phyloP scores from a whole-genome alignment of 2,329 filamentous ascomycete species.

The Sphaerulina populicola region DNA sequence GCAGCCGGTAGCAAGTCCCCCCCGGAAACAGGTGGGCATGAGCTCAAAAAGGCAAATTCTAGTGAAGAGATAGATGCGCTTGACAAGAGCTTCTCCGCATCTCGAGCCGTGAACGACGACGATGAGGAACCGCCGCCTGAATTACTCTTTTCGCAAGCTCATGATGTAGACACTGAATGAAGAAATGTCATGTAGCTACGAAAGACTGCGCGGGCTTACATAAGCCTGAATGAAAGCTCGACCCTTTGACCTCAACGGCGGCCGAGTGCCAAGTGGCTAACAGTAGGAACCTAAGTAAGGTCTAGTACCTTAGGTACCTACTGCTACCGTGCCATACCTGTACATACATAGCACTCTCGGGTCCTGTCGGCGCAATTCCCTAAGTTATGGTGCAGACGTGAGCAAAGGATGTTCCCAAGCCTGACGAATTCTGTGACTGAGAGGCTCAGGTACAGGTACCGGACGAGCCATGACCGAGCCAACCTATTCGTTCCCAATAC shows the following conservation, averaged over 20 bases:
- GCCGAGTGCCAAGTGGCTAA: no score
- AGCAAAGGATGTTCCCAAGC: background rate
- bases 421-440: background rate
- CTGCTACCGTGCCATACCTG: no score
- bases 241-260: no score
- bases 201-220: no score
- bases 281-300: no score
- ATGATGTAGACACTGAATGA: conserved; percentile 24
- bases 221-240: no score
- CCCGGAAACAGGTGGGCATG: conserved; percentile 6
- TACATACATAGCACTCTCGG: no score
- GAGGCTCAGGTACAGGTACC: background rate
- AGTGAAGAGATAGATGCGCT: conserved; percentile 27
- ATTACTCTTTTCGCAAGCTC: conserved; percentile 42
- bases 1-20: conserved; percentile 3
- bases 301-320: no score
- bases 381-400: background rate
- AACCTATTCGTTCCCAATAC: conserved; percentile 57
- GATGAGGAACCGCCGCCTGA: conserved; percentile 43
- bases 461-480: conserved; percentile 8
- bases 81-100: conserved; percentile 30
- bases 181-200: background rate
- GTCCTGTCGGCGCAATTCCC: no score
- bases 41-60: conserved; percentile 10
- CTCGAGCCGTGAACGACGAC: conserved; percentile 28